Evolutionary conservation across 75 land plant genomes (phyloP), one percentile per base, ranked within the genome.

Genomic region (Pinus albicaulis): DNA sequence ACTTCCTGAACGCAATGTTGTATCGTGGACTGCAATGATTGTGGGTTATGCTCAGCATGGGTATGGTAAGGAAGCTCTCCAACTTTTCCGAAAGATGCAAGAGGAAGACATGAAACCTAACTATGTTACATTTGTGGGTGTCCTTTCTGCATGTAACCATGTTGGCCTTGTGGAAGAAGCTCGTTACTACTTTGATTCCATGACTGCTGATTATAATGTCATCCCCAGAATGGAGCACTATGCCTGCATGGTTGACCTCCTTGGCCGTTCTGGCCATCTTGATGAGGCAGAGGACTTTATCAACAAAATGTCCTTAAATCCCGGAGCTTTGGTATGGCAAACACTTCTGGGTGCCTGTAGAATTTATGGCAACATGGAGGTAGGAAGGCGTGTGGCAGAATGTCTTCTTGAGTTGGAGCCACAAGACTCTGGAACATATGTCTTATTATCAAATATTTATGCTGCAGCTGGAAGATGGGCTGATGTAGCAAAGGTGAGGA

Each of bases 391-490:
- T 5, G 61, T 23, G 23, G 61, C 61, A 59, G 22, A 59, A 59
- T 23, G 61, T 23, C 20, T 59, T 59, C 20, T 59, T 59, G 61
- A 59, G 23, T 23, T 59, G 13, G 61, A 19, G 10, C 61, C 61
- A 7, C n/a, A 19, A 22, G 23, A 20, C 22, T 19, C 61, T 59
- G 61, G 61, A 22, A 59, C 61, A 19, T 59, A 48, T 10, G 77
- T 90, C 55, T 82, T 90, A 55, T 34, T 92, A 14, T 82, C 83
- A 5, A 90, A 88, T 72, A 80, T 92, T 17, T 90, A 92, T 77
- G 89, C 92, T 38, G 85, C 87, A 59, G 74, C 81, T 11, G 92
- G 89, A 55, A 85, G 74, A 74, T 92, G 94, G 92, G 57, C 12
- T 8, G 84, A 85, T 62, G 86, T 87, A 31, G 79, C 86, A 12